Evolutionary conservation across 345 rosid species (phyloP), one percentile per base, ranked within the genome.

Genomic region (Acer saccharum): DNA sequence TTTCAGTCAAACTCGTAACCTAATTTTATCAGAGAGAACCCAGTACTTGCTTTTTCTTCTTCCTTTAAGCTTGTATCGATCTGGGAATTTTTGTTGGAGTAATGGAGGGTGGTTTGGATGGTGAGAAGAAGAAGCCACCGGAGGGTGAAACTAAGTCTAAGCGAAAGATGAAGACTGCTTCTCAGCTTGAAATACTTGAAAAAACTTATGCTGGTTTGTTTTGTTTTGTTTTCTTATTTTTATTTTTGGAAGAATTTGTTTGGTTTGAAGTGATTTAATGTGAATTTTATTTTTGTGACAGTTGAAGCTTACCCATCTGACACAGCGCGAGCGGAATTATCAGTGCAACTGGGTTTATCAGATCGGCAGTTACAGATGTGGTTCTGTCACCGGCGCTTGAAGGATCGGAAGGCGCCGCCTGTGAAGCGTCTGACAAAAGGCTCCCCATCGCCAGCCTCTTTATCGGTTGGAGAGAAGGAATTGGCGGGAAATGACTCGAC

Each of bases 351-450:
- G 74, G 97, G 91, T 58, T 91, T 95, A 6, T 87, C 98, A 16
- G 98, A 93, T 74, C 81, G 98, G 77, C 98, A 95, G 86, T 71
- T 95, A 77, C 98, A 91, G 89, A 95, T 95, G 98, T 95, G 98
- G 98, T 95, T 95, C 70, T 95, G 98, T 83, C 98, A 93, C 85
- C 87, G 98, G 73, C 85, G 97, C 8, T 79, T 95, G 79, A 95
- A 95, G 87, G 98, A 95, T 84, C 78, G 94, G 79, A 95, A 95
- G 87, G 78, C 83, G 0, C 79, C 89, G 3, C 80, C 77, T 3
- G 75, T 18, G 2, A 94, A 92, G 85, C 92, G 89, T 68, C 89
- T 73, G 55, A 80, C 72, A 17, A 91, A 88, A 77, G 92, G 88
- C 35, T 81, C 90, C 2, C 82, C 85, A 3, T 73, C 77, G 5